A percentile compares a stretch with the other conserved stretches of the same genome.
phyloP scores from a whole-genome alignment of 768 basidiomycete species.

The Mycena galopus region DNA sequence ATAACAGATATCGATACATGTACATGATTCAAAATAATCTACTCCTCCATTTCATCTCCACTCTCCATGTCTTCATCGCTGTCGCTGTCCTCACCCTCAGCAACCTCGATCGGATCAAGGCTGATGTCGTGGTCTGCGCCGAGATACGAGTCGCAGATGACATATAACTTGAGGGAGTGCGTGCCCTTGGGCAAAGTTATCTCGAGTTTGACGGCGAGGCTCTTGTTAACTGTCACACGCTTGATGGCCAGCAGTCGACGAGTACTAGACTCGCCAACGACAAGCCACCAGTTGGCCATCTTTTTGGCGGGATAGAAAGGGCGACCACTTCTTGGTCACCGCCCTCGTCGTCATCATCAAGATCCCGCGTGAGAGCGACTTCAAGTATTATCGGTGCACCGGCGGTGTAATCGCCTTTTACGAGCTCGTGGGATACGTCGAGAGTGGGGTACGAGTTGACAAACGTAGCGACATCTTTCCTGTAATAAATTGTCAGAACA shows the following conservation, averaged over 20 bases:
- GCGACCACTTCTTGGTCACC: slow-evolving; percentile 91
- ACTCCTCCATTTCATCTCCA: slow-evolving; percentile 74
- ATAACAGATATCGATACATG: slow-evolving; percentile 26
- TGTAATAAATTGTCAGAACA: slow-evolving; percentile 48
- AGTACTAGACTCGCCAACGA: slow-evolving; percentile 87
- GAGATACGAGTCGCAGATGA: slow-evolving; percentile 93
- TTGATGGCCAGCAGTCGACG: slow-evolving; percentile 88
- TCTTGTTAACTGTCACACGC: slow-evolving; percentile 91
- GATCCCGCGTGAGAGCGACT: slow-evolving; percentile 85
- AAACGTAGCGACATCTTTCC: slow-evolving; percentile 94
- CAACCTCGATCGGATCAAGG: slow-evolving; percentile 86
- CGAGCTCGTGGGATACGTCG: slow-evolving; percentile 90
- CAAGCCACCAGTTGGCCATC: slow-evolving; percentile 97
- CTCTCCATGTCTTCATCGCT: slow-evolving; percentile 84
- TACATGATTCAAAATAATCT: slow-evolving; percentile 34
- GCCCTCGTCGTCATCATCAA: slow-evolving; percentile 80
- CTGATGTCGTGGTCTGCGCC: slow-evolving; percentile 94
- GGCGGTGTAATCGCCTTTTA: slow-evolving; percentile 88
- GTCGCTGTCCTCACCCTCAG: slow-evolving; percentile 90
- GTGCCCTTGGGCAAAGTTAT: slow-evolving; percentile 89
- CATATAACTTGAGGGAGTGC: slow-evolving; percentile 86
- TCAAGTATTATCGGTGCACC: slow-evolving; percentile 86
- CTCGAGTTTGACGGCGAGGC: slow-evolving; percentile 87
- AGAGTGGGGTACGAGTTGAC: slow-evolving; percentile 98
- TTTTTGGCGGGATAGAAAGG: slow-evolving; percentile 94